Conservation (phyloP, 192 early-diverging fungal genomes). For the Anaeromyces robustus region DNA sequence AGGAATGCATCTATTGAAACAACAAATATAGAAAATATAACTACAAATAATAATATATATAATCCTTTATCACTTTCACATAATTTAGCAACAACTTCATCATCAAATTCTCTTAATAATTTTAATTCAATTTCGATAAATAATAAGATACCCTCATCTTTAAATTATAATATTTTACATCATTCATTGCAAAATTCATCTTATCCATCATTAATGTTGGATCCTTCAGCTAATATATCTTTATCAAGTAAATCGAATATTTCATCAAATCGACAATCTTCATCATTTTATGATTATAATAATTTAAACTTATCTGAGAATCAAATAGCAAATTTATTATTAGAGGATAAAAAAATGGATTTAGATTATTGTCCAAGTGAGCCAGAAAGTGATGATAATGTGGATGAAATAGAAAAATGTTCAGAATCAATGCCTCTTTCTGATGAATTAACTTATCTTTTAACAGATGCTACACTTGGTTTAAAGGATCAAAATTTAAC, state of each 20-base stretch:
- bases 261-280: no score
- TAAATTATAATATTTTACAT: no score
- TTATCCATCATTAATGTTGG: no score
- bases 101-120: not conserved
- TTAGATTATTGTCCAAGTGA: not conserved
- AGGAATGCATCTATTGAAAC: not conserved
- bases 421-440: not conserved
- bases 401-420: not conserved
- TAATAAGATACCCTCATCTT: not conserved
- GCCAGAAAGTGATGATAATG: not conserved
- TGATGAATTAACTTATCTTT: not conserved
- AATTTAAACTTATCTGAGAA: not conserved
- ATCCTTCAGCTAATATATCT: no score
- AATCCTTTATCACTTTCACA: not conserved
- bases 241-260: no score
- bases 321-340: not conserved
- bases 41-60: not conserved
- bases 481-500: not conserved
- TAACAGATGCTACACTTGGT: not conserved
- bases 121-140: not conserved
- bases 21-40: no score
- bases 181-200: no score
- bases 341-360: not conserved
- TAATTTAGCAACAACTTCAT: not conserved
- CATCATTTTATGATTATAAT: not conserved